These are phyloP conservation scores for Xerocomus amazonicus DNA, from an alignment of 1,284 basidiomycete genomes.

Conservation along the genomic window DNA sequence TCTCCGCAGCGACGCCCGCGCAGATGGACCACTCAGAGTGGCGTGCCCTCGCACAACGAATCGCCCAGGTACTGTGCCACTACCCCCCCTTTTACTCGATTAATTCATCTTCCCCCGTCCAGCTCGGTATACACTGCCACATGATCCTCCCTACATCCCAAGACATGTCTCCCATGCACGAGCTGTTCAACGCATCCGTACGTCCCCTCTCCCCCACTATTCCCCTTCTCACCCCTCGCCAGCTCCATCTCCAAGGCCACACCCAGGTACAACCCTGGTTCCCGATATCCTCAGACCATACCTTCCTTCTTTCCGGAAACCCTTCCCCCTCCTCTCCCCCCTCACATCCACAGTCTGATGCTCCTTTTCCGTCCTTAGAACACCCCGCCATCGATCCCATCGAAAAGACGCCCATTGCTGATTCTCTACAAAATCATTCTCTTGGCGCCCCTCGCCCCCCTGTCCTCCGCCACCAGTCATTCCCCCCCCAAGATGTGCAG, in stretches of 20 bases:
- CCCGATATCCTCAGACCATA: conserved; percentile 32
- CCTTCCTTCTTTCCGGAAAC: conserved; percentile 35
- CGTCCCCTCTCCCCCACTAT: conserved; percentile 22
- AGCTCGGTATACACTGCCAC: conserved; percentile 58
- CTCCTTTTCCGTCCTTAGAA: conserved; percentile 1
- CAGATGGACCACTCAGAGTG: conserved; percentile 35
- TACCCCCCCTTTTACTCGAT: conserved; percentile 5
- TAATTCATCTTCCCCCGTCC: conserved; percentile 15
- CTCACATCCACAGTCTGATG: neutral
- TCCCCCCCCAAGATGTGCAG: conserved; percentile 29
- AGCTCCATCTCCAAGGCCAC: conserved; percentile 44
- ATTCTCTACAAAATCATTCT: conserved; percentile 11
- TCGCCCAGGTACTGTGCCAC: conserved; percentile 43
- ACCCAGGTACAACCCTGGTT: conserved; percentile 39
- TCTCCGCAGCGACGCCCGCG: conserved; percentile 18
- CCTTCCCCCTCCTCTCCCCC: conserved; percentile 9
- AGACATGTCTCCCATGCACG: conserved; percentile 42
- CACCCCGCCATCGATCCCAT: neutral
- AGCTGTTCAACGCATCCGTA: conserved; percentile 55
- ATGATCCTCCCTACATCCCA: conserved; percentile 48
- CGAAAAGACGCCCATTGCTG: conserved; percentile 20
- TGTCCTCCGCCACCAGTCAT: conserved; percentile 31
- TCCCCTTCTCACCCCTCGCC: conserved; percentile 11
- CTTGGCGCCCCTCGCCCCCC: conserved; percentile 21
- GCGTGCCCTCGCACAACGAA: conserved; percentile 41